These are phyloP conservation scores for Tylopilus subfusipes DNA, from an alignment of 768 basidiomycete species.

Conservation along the genomic window DNA sequence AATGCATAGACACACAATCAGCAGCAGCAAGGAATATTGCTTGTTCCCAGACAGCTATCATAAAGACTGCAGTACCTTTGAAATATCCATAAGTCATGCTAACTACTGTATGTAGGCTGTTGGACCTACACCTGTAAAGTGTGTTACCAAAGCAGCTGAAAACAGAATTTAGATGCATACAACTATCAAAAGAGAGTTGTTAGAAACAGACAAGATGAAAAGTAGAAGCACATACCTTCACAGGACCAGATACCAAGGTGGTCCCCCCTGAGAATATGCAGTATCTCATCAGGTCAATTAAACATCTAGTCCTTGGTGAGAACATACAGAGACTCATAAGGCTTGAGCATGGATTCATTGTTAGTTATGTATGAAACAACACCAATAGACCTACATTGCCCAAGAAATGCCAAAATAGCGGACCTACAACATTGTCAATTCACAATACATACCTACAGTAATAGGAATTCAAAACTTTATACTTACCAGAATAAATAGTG, in stretches of 20 bases:
- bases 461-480: too few relatives aligned
- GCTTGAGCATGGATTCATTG: neutral
- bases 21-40: conserved; percentile 5
- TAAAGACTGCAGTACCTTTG: conserved; percentile 3
- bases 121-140: conserved; percentile 8
- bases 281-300: neutral
- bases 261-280: neutral
- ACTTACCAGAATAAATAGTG: conserved; percentile 5
- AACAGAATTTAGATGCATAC: neutral
- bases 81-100: neutral
- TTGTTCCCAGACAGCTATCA: neutral
- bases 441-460: too few relatives aligned
- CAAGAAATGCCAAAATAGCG: neutral
- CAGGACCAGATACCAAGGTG: neutral
- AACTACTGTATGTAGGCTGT: too few relatives aligned
- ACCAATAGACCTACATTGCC: neutral
- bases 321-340: neutral
- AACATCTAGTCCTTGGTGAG: too few relatives aligned
- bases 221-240: neutral
- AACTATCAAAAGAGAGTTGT: neutral
- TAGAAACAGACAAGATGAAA: neutral
- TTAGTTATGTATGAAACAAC: neutral
- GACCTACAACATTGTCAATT: neutral
- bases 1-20: conserved; percentile 5
- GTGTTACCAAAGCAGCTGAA: neutral